Percentiles rank a stretch among this genome's conserved stretches.
phyloP scores from a whole-genome alignment of 345 rosid species.

The Boechera divaricarpa region DNA sequence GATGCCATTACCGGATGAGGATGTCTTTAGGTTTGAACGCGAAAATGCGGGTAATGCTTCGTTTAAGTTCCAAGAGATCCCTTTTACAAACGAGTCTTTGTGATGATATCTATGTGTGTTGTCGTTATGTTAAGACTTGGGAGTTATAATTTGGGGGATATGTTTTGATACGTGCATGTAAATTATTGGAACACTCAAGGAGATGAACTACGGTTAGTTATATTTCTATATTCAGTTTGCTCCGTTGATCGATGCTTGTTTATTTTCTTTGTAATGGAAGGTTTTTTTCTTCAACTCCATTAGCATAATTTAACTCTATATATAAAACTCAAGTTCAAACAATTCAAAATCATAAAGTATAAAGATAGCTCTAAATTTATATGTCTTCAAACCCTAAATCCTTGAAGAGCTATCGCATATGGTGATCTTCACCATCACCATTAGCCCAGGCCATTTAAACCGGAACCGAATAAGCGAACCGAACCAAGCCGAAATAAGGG shows the following conservation, averaged over 20 bases:
- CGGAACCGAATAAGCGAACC: no score
- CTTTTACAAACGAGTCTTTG: conserved; percentile 58
- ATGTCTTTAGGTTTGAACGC: conserved; percentile 49
- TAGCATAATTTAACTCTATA: background rate
- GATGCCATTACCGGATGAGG: conserved; percentile 56
- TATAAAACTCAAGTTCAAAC: background rate
- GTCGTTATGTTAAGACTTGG: conserved; percentile 14
- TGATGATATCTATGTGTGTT: background rate
- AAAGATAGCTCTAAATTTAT: no score
- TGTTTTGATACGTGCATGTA: conserved; percentile 38
- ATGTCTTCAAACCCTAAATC: no score
- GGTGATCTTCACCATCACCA: no score
- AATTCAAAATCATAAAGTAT: background rate
- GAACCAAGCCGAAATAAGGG: no score
- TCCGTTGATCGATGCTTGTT: background rate
- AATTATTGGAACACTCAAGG: conserved; percentile 19
- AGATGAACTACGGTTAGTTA: conserved; percentile 17
- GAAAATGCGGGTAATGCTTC: conserved; percentile 81
- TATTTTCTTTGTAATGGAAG: background rate
- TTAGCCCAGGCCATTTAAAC: no score
- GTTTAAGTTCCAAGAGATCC: conserved; percentile 81
- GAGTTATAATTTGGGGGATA: conserved; percentile 12
- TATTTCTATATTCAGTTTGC: background rate
- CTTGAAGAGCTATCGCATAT: no score
- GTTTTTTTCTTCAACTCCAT: background rate